Conservation (phyloP, 2,329 filamentous ascomycete genomes). For the Penicillium psychrosexuale region DNA sequence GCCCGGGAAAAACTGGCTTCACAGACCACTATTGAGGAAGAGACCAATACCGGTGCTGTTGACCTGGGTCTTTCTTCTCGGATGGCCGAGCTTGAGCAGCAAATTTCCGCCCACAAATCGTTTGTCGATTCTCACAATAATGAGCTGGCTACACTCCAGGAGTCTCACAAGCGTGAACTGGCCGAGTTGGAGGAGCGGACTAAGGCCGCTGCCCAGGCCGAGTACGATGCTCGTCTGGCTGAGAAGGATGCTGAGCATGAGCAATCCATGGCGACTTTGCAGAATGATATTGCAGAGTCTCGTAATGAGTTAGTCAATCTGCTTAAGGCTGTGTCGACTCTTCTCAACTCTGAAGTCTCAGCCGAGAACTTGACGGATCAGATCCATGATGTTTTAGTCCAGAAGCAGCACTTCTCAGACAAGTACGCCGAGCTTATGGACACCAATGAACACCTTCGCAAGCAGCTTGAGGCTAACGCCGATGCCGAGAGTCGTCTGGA, state of each 20-base stretch:
- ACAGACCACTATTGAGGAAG: conserved; percentile 58
- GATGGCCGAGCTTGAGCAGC: conserved; percentile 54
- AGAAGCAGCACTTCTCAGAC: conserved; percentile 43
- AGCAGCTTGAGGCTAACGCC: conserved; percentile 37
- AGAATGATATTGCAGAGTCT: conserved; percentile 63
- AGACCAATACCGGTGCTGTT: conserved; percentile 51
- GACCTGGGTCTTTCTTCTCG: conserved; percentile 37
- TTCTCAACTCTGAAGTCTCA: conserved; percentile 49
- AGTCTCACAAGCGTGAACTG: conserved; percentile 50
- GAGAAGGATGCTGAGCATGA: conserved; percentile 61
- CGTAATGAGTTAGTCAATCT: conserved; percentile 64
- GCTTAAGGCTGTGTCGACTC: conserved; percentile 55
- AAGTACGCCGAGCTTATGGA: conserved; percentile 44
- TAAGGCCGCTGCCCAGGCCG: conserved; percentile 36
- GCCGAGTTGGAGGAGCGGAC: conserved; percentile 39
- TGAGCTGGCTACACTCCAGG: conserved; percentile 52
- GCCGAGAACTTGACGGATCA: conserved; percentile 60
- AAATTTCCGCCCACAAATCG: conserved; percentile 56
- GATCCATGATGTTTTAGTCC: conserved; percentile 53
- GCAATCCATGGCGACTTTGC: conserved; percentile 56
- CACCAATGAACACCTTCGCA: conserved; percentile 39
- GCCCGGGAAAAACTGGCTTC: conserved; percentile 67
- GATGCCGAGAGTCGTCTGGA: conserved; percentile 37
- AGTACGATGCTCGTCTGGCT: conserved; percentile 36
- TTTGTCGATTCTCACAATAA: conserved; percentile 54